Conservation (phyloP, 345 rosid species). For the Acer saccharum region DNA sequence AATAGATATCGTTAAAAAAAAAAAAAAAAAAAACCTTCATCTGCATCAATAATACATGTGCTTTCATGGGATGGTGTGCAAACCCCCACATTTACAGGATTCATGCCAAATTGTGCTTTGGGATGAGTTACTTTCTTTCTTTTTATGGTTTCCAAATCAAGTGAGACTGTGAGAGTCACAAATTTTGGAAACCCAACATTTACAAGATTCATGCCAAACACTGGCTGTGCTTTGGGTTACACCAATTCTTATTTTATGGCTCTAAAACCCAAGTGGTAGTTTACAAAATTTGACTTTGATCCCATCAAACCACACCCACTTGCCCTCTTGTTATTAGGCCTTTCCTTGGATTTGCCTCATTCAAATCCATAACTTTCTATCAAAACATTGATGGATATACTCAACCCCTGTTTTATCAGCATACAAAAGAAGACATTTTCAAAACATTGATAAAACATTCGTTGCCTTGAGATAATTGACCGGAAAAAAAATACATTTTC, state of each 20-base stretch:
- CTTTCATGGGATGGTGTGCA: not conserved
- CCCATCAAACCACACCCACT: not conserved
- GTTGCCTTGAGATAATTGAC: conserved; percentile 96
- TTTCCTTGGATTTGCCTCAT: not conserved
- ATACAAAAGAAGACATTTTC: no score
- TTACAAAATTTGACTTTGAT: conserved; percentile 25
- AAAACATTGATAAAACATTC: conserved; percentile 28
- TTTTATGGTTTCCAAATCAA: no score
- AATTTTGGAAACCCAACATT: conserved; percentile 18
- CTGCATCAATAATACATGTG: not conserved
- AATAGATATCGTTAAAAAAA: no score
- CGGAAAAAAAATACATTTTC: conserved; percentile 94
- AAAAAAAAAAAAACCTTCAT: no score
- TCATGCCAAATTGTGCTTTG: conserved; percentile 25
- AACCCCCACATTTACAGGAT: conserved; percentile 20
- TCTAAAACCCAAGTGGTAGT: conserved; percentile 27
- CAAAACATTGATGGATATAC: not conserved
- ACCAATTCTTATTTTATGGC: conserved; percentile 5
- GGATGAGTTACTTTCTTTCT: not conserved
- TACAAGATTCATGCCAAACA: conserved; percentile 20
- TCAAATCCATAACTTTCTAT: not conserved
- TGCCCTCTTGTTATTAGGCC: not conserved
- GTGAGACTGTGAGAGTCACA: not conserved
- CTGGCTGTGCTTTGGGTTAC: conserved; percentile 22
- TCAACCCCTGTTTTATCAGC: no score